These are phyloP conservation scores for Eimeria brunetti DNA, from an alignment of 169 alveolate species.

Conservation along the genomic window DNA sequence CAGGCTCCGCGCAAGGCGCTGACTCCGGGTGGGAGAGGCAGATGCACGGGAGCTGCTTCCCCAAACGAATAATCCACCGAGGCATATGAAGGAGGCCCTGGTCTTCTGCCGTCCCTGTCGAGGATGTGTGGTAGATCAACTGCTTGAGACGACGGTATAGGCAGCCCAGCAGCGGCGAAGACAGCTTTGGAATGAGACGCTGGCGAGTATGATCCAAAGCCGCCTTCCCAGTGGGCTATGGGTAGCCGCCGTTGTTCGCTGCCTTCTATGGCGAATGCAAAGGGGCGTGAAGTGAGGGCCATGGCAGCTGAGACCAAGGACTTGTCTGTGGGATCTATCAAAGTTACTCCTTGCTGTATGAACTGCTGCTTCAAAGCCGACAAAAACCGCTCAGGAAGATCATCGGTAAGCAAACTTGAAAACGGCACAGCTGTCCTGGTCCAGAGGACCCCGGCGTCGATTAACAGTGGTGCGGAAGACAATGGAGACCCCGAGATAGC, in stretches of 20 bases:
- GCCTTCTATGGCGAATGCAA: slow-evolving; percentile 70
- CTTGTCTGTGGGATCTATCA: slow-evolving; percentile 47
- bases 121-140: slow-evolving; percentile 33
- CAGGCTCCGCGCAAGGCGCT: slow-evolving; percentile 64
- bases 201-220: slow-evolving; percentile 76
- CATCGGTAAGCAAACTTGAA: slow-evolving; percentile 59
- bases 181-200: slow-evolving; percentile 71
- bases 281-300: slow-evolving; percentile 78
- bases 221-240: slow-evolving; percentile 62
- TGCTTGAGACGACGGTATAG: slow-evolving; percentile 78
- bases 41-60: slow-evolving; percentile 23
- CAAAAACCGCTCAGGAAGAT: slow-evolving; percentile 61
- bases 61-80: slow-evolving; percentile 65
- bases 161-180: slow-evolving; percentile 75
- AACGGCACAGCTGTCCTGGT: slow-evolving; percentile 65
- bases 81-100: slow-evolving; percentile 63
- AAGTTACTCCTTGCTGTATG: slow-evolving; percentile 50
- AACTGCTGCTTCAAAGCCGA: slow-evolving; percentile 64
- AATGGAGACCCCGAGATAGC: slow-evolving; percentile 53
- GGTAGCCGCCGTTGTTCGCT: slow-evolving; percentile 47
- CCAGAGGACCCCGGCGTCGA: slow-evolving; percentile 77
- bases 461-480: slow-evolving; percentile 40
- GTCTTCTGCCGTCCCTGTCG: slow-evolving; percentile 32
- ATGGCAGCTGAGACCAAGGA: slow-evolving; percentile 76
- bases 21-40: slow-evolving; percentile 75